Evolutionary conservation across 2,329 filamentous ascomycete species (phyloP), one percentile per base, ranked within the genome.

Genomic region (Aphanocladium album): DNA sequence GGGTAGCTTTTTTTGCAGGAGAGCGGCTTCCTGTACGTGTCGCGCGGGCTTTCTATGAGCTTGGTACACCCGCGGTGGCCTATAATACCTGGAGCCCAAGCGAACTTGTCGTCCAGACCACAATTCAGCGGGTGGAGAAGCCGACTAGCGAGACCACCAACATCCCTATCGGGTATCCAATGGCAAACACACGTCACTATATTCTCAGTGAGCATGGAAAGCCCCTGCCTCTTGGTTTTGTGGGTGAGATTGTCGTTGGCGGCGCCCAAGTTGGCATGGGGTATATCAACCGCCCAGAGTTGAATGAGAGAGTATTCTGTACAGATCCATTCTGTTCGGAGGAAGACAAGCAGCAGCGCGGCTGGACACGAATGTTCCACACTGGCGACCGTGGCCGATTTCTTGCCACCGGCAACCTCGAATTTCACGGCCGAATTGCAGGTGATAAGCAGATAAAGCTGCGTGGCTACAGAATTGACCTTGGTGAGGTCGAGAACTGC

Each of bases 331-430:
- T 57, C 33, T 25, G 19, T 21, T 30, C 39, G 14, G 41, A 47
- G 21, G 21, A 30, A 4, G 39, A 46, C 39, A 45, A 16, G 11
- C 9, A 33, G 16, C 19, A 41, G 72, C 76, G 0, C 8, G 66
- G 68, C 1, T 67, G 70, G 61, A 75, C 75, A 45, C 61, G 71
- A 52, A 79, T 76, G 72, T 77, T 77, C 62, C 64, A 67, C 23
- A 80, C 77, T 0, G 78, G 79, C 5, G 79, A 81, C 63, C 58
- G 66, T 1, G 76, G 71, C 5, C 72, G 69, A 19, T 74, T 73
- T 64, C 69, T 64, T 1, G 54, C 67, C 0, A 68, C 70, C 37
- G 77, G 76, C 0, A 66, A 76, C 16, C 55, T 81, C 2, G 64
- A 71, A 2, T 73, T 72, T 41, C 61, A 73, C 5, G 75, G 77